A percentile compares a stretch with the other conserved stretches of the same genome.
These are phyloP conservation scores for Dipteronia sinensis DNA, from an alignment of 345 rosid species.

Conservation along the genomic window DNA sequence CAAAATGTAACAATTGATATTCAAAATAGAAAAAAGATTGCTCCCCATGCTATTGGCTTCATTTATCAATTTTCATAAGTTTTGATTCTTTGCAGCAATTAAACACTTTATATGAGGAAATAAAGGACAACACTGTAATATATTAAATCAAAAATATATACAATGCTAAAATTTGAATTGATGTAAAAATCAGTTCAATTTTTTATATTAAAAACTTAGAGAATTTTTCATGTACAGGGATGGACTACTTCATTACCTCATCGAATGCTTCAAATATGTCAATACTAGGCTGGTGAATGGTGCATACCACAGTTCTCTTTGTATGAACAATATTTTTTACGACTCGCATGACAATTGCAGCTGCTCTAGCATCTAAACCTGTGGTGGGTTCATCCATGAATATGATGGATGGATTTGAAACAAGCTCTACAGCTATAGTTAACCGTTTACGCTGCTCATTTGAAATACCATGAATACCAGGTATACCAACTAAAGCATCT, in stretches of 20 bases:
- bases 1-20: background rate
- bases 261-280: slow-evolving; percentile 62
- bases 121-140: no score
- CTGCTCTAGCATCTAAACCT: slow-evolving; percentile 71
- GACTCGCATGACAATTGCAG: slow-evolving; percentile 63
- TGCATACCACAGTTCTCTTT: slow-evolving; percentile 53
- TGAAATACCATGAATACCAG: slow-evolving; percentile 50
- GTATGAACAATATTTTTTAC: slow-evolving; percentile 53
- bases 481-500: slow-evolving; percentile 52
- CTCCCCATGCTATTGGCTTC: no score
- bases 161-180: no score
- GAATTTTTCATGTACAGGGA: background rate
- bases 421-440: slow-evolving; percentile 63
- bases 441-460: slow-evolving; percentile 58
- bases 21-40: no score
- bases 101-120: no score
- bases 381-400: slow-evolving; percentile 73
- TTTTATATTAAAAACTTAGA: background rate
- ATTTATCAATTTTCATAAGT: no score
- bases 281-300: slow-evolving; percentile 67
- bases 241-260: slow-evolving; percentile 35
- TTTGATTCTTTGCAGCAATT: no score
- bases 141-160: no score
- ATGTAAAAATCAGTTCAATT: no score
- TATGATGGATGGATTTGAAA: slow-evolving; percentile 57